Base-by-base conservation (phyloP, 768 basidiomycete genomes). In the Kwoniella pini region DNA sequence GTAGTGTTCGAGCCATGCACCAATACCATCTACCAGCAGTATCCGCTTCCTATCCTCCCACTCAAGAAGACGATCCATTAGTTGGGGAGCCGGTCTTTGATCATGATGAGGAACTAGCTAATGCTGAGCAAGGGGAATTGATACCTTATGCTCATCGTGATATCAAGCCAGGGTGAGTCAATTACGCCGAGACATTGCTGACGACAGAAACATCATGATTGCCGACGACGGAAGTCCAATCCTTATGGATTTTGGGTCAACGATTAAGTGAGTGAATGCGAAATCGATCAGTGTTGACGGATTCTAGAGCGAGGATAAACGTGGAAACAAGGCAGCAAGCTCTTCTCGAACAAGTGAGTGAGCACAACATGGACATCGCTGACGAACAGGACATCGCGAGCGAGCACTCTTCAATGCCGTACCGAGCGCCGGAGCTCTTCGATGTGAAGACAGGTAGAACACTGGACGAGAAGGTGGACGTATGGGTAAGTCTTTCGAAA, bases 331-430 rank as follows among this genome's bases (percentile, higher is more conserved):
- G 96, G 24, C 87, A 87, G 24, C 88, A 92, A 76, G 96, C 96
- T 0, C 79, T 99, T 45, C 71, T 89, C 17, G 92, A 97, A 68
- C 96, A 98, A 82, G 89, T 88, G 57, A 52, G 80, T 62, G 43
- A 7, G 30, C 22, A 24, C 3, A 0, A 19, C 24, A 2, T 33
- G 11, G 55, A 36, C 36, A 13, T 40, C 27, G 33, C 17, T 30
- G 11, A 52, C 24, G 15, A 33, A 2, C 60, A 90, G 85, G 96
- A 99, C 76, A 86, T 95, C 64, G 96, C 96, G 2, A 92, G 91
- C 17, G 96, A 99, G 78, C 94, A 95, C 78, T 95, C 92, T 67
- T 92, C 93, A 12, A 98, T 99, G 96, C 90, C 96, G 0, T 99
- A 95, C 71, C 87, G 96, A 19, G 94, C 96, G 1, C 96, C 96